Base-by-base conservation (phyloP, 345 rosid species). In the Eucalyptus virginea region DNA sequence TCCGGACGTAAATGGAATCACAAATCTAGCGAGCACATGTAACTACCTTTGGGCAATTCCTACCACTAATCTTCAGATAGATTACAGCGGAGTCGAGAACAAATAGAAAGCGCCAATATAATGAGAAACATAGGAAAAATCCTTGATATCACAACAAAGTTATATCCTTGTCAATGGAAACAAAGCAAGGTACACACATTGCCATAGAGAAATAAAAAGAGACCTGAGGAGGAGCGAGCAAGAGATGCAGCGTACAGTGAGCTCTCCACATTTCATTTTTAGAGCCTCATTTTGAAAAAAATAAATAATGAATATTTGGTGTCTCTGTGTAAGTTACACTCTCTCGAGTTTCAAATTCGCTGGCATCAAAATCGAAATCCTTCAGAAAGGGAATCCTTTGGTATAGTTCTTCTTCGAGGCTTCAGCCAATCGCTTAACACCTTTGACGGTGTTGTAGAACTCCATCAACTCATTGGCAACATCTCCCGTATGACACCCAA, bases 301-400 rank as follows among this genome's bases (percentile, higher is more conserved):
- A 37, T 11, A 77, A 77, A 77, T 21, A 77, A 19, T 21, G 83
- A 77, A 44, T 10, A 77, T 77, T 77, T 77, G 47, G 45, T 37
- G 13, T 77, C 26, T 72, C 47, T 21, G 47, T 5, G 45, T 3
- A 37, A 19, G 83, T 72, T 13, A 72, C 45, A 37, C 45, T 72
- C 42, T 72, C 83, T 77, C 83, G 37, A 37, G 81, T 37, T 45
- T 72, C 81, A 6, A 72, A 24, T 37, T 77, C 16, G 45, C 83
- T 11, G 47, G 83, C 28, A 21, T 77, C 47, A 37, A 77, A 34
- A 72, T 72, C 45, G 8, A 37, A 72, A 37, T 19, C 47, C 47
- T 91, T 93, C 92, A 96, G 89, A 95, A 97, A 50, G 99, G 98
- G 89, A 96, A 96, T 37, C 98, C 97, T 92, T 90, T 92, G 69